A percentile compares a stretch with the other conserved stretches of the same genome.
Evolutionary conservation across 2,329 filamentous ascomycete species (phyloP).

Genomic region (Calonectria henricotiae): DNA sequence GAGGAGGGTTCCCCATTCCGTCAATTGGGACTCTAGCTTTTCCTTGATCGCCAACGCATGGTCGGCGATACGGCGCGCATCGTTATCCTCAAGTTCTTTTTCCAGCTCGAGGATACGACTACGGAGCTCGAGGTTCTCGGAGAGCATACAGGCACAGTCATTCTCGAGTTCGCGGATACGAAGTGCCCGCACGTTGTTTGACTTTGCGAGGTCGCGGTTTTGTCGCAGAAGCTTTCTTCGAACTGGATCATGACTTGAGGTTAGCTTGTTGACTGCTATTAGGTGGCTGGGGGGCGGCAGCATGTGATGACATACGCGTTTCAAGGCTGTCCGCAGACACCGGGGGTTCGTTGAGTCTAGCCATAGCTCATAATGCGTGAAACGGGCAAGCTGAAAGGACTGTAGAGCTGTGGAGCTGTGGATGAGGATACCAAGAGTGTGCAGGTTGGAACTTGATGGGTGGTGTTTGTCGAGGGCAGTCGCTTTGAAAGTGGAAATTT

Average conservation of each 20-base stretch:
- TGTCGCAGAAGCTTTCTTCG: conserved; percentile 86
- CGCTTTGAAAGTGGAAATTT: conserved; percentile 49
- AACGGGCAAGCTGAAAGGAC: conserved; percentile 25
- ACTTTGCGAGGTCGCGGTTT: conserved; percentile 86
- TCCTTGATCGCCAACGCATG: conserved; percentile 80
- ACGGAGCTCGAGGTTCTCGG: conserved; percentile 84
- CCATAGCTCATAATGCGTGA: conserved; percentile 73
- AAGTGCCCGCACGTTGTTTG: conserved; percentile 83
- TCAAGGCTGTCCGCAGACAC: conserved; percentile 80
- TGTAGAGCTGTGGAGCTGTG: conserved; percentile 42
- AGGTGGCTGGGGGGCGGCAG: conserved; percentile 33
- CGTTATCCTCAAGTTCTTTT: conserved; percentile 76
- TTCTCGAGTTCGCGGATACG: conserved; percentile 84
- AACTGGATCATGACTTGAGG: conserved; percentile 66
- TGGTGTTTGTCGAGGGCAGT: conserved; percentile 47
- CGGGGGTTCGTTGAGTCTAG: conserved; percentile 84
- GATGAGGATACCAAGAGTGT: conserved; percentile 37
- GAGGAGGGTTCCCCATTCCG: conserved; percentile 79
- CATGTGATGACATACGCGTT: conserved; percentile 71
- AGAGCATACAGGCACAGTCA: conserved; percentile 81
- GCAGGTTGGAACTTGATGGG: conserved; percentile 39
- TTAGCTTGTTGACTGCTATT: conserved; percentile 38
- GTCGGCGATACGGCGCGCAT: conserved; percentile 73
- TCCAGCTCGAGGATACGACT: conserved; percentile 81
- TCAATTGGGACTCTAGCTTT: conserved; percentile 80